Conservation (phyloP, 371 early-diverging fungal species). For the Dinochytrium kinnereticum region DNA sequence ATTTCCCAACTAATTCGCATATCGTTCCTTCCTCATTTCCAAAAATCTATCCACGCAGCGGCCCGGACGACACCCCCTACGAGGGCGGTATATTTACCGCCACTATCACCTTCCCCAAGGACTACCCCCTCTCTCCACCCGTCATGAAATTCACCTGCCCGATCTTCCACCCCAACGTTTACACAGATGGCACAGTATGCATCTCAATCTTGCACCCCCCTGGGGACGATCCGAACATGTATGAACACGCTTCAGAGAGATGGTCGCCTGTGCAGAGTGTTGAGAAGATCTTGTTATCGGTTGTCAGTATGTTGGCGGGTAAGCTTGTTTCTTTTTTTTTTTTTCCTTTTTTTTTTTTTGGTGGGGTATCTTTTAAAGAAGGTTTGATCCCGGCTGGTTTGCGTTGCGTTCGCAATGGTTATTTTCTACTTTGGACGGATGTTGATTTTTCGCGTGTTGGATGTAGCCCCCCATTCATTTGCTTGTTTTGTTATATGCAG, state of each 20-base stretch:
- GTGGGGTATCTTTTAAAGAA: neutral
- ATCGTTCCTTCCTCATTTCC: too few species aligned
- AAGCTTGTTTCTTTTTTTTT: constrained; percentile 24
- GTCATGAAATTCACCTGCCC: constrained; percentile 76
- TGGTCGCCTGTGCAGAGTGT: constrained; percentile 97
- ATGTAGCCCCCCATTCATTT: neutral
- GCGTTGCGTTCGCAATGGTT: too few species aligned
- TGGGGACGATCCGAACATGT: constrained; percentile 96
- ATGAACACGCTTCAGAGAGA: constrained; percentile 62
- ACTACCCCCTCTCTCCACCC: constrained; percentile 72
- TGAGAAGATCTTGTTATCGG: constrained; percentile 94
- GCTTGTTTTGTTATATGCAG: constrained; percentile 41
- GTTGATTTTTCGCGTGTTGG: neutral
- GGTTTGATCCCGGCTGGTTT: too few species aligned
- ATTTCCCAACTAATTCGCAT: too few species aligned
- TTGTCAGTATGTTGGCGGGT: constrained; percentile 92
- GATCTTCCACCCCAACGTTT: constrained; percentile 97
- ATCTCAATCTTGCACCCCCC: constrained; percentile 99
- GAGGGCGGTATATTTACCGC: constrained; percentile 65
- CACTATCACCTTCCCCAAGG: constrained; percentile 60
- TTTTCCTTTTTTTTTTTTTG: constrained; percentile 3
- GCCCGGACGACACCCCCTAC: constrained; percentile 63
- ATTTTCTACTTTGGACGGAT: too few species aligned
- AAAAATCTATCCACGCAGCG: too few species aligned
- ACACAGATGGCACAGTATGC: constrained; percentile 97